Evolutionary conservation across 2,329 filamentous ascomycete genomes (phyloP).

Genomic region (Microcyclosporella mali): DNA sequence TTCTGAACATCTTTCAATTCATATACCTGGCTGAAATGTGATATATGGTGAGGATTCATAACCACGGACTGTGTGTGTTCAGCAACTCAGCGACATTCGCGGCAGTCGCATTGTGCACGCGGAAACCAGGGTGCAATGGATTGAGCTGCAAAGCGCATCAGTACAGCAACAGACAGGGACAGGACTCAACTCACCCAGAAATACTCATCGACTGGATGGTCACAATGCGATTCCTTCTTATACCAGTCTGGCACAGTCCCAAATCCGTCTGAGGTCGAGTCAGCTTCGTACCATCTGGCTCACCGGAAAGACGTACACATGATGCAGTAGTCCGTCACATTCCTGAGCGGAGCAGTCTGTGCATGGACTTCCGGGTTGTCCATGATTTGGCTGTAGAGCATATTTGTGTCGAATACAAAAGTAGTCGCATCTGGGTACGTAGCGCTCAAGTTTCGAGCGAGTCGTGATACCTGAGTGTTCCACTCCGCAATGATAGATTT

Average conservation of each 20-base stretch:
- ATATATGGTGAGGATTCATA: too few species aligned
- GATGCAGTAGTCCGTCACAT: constrained; percentile 32
- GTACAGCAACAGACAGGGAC: background rate
- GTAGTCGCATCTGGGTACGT: constrained; percentile 40
- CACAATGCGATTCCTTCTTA: constrained; percentile 42
- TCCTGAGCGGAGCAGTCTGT: constrained; percentile 49
- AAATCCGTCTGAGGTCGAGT: constrained; percentile 1
- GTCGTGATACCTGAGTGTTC: constrained; percentile 42
- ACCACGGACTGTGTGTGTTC: constrained; percentile 5
- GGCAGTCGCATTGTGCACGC: constrained; percentile 56
- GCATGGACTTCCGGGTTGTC: constrained; percentile 44
- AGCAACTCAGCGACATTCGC: constrained; percentile 38
- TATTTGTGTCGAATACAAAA: constrained; percentile 50
- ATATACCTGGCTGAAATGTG: too few species aligned
- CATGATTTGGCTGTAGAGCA: constrained; percentile 48
- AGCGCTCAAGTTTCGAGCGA: constrained; percentile 39
- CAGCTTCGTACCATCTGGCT: background rate
- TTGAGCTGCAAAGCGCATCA: constrained; percentile 34
- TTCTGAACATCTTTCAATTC: too few species aligned
- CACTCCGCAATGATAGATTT: constrained; percentile 39
- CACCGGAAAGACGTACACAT: background rate
- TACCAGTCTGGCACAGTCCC: constrained; percentile 25
- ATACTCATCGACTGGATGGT: constrained; percentile 54
- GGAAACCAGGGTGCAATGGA: constrained; percentile 57
- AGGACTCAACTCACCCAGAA: constrained; percentile 44